Base-by-base conservation (phyloP, 1,139 yeast species). In the Scheffersomyces insectosa region DNA sequence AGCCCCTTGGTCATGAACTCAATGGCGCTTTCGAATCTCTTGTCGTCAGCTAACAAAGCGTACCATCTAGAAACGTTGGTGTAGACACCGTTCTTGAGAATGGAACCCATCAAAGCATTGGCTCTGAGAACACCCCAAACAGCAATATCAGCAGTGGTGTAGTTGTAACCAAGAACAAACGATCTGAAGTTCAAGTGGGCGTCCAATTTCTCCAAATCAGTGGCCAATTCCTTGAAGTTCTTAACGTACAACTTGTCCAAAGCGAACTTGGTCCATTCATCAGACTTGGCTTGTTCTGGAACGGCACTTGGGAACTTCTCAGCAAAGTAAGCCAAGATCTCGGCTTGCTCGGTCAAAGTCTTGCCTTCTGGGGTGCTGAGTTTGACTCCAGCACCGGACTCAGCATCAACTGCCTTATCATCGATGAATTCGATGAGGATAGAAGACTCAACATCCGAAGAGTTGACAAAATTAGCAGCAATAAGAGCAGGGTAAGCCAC, bases 91-190 rank as follows among this genome's bases (percentile, higher is more conserved):
- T 82, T 87, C 75, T 89, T 91, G 65, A 91, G 78, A 49, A 88
- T 83, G 10, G 97, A 88, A 28, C 93, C 96, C 76, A 90, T 89
- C 63, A 93, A 84, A 42, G 96, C 89, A 64, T 93, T 91, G 51
- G 96, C 88, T 70, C 97, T 83, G 56, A 93, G 77, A 36, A 85
- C 88, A 66, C 98, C 98, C 97, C 97, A 93, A 28, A 87, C 77
- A 12, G 95, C 88, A 48, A 89, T 73, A 67, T 93, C 99, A 42
- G 96, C 95, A 43, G 83, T 68, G 10, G 95, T 72, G 48, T 80
- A 72, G 25, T 73, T 57, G 66, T 83, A 77, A 14, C 95, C 96
- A 49, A 80, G 76, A 44, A 89, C 64, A 62, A 79, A 90, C 4
- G 97, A 80, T 62, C 97, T 82, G 74, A 88, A 83, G 75, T 88